Conservation (phyloP, 163 green algal genomes). For the Prototheca wickerhamii region DNA sequence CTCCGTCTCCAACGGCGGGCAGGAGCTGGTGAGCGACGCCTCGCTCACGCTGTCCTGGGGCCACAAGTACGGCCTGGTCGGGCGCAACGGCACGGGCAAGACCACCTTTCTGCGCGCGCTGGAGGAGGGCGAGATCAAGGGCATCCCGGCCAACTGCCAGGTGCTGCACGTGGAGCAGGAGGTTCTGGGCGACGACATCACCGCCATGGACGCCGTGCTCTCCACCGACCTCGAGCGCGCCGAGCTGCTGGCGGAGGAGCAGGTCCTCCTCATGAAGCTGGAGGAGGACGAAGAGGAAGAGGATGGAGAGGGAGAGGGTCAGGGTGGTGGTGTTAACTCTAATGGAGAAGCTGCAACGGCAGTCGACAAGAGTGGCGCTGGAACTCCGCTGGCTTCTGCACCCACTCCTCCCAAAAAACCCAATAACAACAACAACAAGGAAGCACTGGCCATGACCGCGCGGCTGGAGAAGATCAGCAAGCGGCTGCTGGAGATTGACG, state of each 20-base stretch:
- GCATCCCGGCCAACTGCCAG: conserved; percentile 66
- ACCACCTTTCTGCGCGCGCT: conserved; percentile 78
- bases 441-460: too few relatives aligned
- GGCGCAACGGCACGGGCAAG: conserved; percentile 67
- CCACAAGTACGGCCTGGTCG: conserved; percentile 68
- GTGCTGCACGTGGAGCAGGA: conserved; percentile 93
- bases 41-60: conserved; percentile 66
- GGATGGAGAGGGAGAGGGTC: neutral
- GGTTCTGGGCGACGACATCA: conserved; percentile 67
- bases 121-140: conserved; percentile 56
- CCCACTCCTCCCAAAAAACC: too few relatives aligned
- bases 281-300: neutral
- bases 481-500: conserved; percentile 86
- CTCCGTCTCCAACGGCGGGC: conserved; percentile 70
- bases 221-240: conserved; percentile 75
- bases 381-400: too few relatives aligned
- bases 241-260: conserved; percentile 72
- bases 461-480: conserved; percentile 60
- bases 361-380: too few relatives aligned
- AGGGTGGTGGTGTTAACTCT: neutral
- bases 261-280: conserved; percentile 44
- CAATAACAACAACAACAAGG: too few relatives aligned
- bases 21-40: conserved; percentile 72
- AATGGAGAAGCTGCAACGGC: neutral
- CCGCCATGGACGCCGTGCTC: conserved; percentile 81